Evolutionary conservation across 306 rosid species (phyloP), one percentile per base, ranked within the genome.

Genomic region (Crataegus laevigata): DNA sequence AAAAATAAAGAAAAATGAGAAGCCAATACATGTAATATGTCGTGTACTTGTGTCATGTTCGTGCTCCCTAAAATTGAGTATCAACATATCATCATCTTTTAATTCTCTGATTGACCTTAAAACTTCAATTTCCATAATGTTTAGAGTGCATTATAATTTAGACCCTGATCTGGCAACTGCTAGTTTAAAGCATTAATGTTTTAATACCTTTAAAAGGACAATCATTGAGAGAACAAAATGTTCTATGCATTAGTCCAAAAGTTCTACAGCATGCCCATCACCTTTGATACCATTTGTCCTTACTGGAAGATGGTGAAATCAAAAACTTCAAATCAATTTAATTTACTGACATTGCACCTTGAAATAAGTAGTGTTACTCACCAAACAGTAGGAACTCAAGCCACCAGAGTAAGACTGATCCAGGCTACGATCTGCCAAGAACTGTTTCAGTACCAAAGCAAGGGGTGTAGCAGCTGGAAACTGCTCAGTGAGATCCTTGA

Each of bases 401-500:
- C 98, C 98, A 57, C 98, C 98, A 72, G 98, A 94, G 71, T 91
- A 94, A 76, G 97, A 94, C 71, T 90, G 96, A 73, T 94, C 98
- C 75, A 94, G 91, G 82, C 98, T 90, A 69, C 98, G 92, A 86
- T 94, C 97, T 30, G 98, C 93, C 88, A 94, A 82, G 84, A 94
- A 94, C 80, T 89, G 91, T 84, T 94, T 94, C 29, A 94, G 84
- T 28, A 90, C 96, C 89, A 94, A 82, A 38, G 98, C 94, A 83
- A 94, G 92, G 55, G 97, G 97, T 62, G 89, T 86, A 61, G 91
- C 97, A 4, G 98, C 98, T 74, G 94, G 96, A 87, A 94, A 94
- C 81, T 94, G 98, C 78, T 86, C 98, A 1, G 90, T 86, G 83
- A 94, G 85, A 75, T 77, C 89, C 88, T 87, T 91, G 75, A 94